A percentile compares a stretch with the other conserved stretches of the same genome.
These are phyloP conservation scores for Aspergillus texensis DNA, from an alignment of 2,329 filamentous ascomycete species.

Conservation along the genomic window DNA sequence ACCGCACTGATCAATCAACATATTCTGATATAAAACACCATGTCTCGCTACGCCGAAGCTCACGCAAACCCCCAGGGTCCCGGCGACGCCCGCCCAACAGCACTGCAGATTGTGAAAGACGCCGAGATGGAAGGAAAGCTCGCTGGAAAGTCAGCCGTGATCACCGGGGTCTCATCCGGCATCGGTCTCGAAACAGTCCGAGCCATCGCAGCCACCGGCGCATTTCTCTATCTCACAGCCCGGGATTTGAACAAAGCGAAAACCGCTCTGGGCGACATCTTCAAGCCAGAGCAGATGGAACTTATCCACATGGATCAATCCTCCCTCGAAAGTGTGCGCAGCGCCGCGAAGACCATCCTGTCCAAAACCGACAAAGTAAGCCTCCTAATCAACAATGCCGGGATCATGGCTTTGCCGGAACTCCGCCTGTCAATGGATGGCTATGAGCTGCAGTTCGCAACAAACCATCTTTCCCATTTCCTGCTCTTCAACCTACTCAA, in stretches of 20 bases:
- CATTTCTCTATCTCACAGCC: slow-evolving; percentile 39
- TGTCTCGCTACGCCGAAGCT: slow-evolving; percentile 28
- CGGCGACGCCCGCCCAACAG: slow-evolving; percentile 29
- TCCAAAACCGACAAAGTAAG: slow-evolving; percentile 16
- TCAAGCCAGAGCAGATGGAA: background rate
- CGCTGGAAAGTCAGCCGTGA: slow-evolving; percentile 11
- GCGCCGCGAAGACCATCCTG: slow-evolving; percentile 9
- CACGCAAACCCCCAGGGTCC: slow-evolving; percentile 20
- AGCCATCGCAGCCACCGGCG: slow-evolving; percentile 44
- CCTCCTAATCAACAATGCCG: slow-evolving; percentile 48
- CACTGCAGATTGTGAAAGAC: slow-evolving; percentile 40
- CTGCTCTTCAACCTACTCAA: slow-evolving; percentile 56
- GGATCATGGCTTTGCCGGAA: slow-evolving; percentile 42
- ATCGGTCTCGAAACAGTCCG: slow-evolving; percentile 49
- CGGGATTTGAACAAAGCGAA: slow-evolving; percentile 39
- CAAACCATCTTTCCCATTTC: slow-evolving; percentile 57
- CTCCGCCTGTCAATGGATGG: slow-evolving; percentile 38
- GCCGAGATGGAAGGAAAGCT: slow-evolving; percentile 23
- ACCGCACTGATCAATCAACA: background rate
- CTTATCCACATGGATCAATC: slow-evolving; percentile 19
- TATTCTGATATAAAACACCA: background rate
- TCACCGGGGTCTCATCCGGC: slow-evolving; percentile 34
- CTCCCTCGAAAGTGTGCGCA: slow-evolving; percentile 1
- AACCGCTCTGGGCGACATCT: slow-evolving; percentile 21
- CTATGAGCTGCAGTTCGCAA: slow-evolving; percentile 56